Base-by-base conservation (phyloP, 2,329 filamentous ascomycete genomes). In the Exophiala sp. region DNA sequence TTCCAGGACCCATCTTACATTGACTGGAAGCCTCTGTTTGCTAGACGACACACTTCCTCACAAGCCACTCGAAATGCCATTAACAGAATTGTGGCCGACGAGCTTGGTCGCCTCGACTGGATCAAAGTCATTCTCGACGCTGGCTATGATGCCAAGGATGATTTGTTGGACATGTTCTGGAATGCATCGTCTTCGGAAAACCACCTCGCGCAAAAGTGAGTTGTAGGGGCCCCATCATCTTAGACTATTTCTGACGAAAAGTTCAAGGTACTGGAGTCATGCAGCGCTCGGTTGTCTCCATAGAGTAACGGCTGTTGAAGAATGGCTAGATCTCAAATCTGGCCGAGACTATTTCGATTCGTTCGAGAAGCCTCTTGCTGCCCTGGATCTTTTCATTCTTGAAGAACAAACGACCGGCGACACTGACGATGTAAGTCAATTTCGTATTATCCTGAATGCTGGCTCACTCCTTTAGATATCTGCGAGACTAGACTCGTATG, bases 61-160 rank as follows among this genome's bases (percentile, higher is more conserved):
- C 65, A 62, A 12, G 67, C 70, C 51, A 80, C 82, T 24, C 75
- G 77, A 8, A 65, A 65, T 7, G 71, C 85, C 6, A 73, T 97
- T 52, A 77, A 91, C 58, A 78, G 75, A 29, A 84, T 96, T 54
- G 75, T 97, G 50, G 69, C 75, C n/a, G 84, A 81, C 32, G 88
- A 90, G 68, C 79, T 84, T 34, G 78, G 82, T 50, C 85, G 91
- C 16, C 79, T 90, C 52, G 77, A 79, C 51, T 85, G 85, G 64
- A 85, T 90, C 58, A 82, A 87, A 63, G 73, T 79, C 47, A 87
- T 97, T 58, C 84, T 88, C 49, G 74, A 77, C 24, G 78, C 85
- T 64, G 91, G 91, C 0, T 92, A 91, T 65, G 91, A 97, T 73
- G 88, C 87, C 42, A 96, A 96, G 69, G 91, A 96, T 68, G 85